A percentile compares a stretch with the other conserved stretches of the same genome.
phyloP scores from a whole-genome alignment of 352 stramenopile genomes.

The Peronosclerospora sorghi region DNA sequence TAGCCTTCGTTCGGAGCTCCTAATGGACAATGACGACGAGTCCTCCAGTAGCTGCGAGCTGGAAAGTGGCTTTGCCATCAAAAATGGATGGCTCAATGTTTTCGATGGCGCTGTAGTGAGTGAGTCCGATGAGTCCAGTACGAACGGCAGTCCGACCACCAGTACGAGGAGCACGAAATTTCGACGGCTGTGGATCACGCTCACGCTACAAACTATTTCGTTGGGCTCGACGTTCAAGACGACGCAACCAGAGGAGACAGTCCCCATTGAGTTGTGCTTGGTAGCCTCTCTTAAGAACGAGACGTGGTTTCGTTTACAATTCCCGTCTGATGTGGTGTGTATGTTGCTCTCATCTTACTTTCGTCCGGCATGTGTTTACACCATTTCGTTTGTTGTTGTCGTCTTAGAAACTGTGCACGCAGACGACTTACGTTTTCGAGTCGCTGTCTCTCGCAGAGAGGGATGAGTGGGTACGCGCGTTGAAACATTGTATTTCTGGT shows the following conservation, averaged over 20 bases:
- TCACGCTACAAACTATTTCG: slow-evolving; percentile 63
- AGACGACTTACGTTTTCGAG: slow-evolving; percentile 55
- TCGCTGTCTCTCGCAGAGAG: slow-evolving; percentile 47
- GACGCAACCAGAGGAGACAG: slow-evolving; percentile 49
- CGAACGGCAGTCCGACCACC: slow-evolving; percentile 6
- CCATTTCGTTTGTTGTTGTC: neutral
- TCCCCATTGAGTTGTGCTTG: slow-evolving; percentile 51
- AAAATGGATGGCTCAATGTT: slow-evolving; percentile 80
- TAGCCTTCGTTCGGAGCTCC: slow-evolving; percentile 47
- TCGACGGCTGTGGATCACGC: slow-evolving; percentile 64
- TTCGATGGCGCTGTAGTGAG: slow-evolving; percentile 22
- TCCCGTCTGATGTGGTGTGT: slow-evolving; percentile 19
- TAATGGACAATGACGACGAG: slow-evolving; percentile 64
- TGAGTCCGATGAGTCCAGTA: neutral
- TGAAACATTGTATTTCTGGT: slow-evolving; percentile 66
- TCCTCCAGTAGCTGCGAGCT: slow-evolving; percentile 44
- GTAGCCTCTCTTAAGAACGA: slow-evolving; percentile 36
- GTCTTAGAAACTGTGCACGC: slow-evolving; percentile 17
- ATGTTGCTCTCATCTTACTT: neutral
- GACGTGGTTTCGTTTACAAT: slow-evolving; percentile 47
- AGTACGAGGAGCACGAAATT: slow-evolving; percentile 19
- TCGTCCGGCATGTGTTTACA: slow-evolving; percentile 1
- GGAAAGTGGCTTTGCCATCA: slow-evolving; percentile 68
- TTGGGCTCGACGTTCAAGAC: slow-evolving; percentile 57
- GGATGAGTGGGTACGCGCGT: slow-evolving; percentile 73